Evolutionary conservation across 192 early-diverging fungal genomes (phyloP).

Genomic region (Glomus cerebriforme): DNA sequence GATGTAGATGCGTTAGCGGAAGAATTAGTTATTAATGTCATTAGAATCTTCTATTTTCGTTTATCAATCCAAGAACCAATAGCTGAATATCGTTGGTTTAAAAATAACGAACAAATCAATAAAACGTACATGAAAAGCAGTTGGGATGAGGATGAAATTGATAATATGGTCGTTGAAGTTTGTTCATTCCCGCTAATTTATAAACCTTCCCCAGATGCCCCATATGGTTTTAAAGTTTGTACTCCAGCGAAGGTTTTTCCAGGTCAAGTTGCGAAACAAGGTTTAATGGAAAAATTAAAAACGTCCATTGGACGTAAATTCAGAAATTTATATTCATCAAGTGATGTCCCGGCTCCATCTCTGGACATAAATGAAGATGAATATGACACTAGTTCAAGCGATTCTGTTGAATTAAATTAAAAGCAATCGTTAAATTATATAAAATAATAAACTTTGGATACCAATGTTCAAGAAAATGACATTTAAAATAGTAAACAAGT

Average conservation of each 20-base stretch:
- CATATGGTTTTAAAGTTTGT: not conserved
- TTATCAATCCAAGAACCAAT: not conserved
- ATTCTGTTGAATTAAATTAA: no score
- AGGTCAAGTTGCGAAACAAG: not conserved
- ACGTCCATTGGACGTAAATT: no score
- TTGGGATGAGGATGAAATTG: not conserved
- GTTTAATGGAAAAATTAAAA: not conserved
- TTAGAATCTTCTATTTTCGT: constrained; percentile 10
- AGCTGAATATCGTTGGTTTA: not conserved
- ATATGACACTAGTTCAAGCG: no score
- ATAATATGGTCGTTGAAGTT: not conserved
- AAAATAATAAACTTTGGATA: no score
- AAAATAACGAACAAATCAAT: not conserved
- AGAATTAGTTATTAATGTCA: not conserved
- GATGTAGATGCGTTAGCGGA: not conserved
- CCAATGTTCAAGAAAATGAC: no score
- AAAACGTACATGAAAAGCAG: not conserved
- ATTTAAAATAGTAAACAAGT: no score
- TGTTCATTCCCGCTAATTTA: not conserved
- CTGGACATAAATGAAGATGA: no score
- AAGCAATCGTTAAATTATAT: no score
- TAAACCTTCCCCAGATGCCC: not conserved
- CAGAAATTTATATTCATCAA: no score
- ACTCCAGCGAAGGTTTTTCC: not conserved
- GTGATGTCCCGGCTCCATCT: no score